These are phyloP conservation scores for Leishmania tropica DNA, from an alignment of 208 protist species.

Conservation along the genomic window DNA sequence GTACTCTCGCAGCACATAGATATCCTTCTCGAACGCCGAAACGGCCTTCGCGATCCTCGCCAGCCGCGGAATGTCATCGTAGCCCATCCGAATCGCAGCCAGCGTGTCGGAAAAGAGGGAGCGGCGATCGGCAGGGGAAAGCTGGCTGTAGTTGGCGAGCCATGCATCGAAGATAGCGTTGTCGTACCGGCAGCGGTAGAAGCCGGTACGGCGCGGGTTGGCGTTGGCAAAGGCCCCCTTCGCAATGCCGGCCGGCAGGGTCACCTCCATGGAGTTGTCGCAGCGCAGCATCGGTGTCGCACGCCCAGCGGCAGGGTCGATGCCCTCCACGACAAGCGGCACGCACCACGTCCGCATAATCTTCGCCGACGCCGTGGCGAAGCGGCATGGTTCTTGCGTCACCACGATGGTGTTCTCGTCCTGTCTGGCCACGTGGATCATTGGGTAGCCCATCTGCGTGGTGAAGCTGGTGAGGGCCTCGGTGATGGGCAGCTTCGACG, in stretches of 20 bases:
- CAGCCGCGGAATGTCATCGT: conserved; percentile 61
- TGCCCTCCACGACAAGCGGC: conserved; percentile 65
- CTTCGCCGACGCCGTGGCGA: conserved; percentile 39
- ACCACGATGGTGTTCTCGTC: conserved; percentile 15
- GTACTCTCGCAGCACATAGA: conserved; percentile 63
- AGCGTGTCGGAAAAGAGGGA: conserved; percentile 78
- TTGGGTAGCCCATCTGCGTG: conserved; percentile 93
- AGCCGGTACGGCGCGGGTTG: conserved; percentile 76
- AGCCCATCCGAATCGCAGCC: conserved; percentile 76
- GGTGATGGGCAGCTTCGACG: conserved; percentile 77
- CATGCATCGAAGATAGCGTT: conserved; percentile 53
- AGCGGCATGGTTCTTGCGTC: conserved; percentile 65
- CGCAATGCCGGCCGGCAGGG: conserved; percentile 41
- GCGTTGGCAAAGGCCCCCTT: conserved; percentile 45
- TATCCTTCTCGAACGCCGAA: conserved; percentile 47
- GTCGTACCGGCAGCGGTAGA: conserved; percentile 90
- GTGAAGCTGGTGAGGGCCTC: conserved; percentile 94
- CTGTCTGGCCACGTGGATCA: conserved; percentile 68
- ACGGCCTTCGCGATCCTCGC: conserved; percentile 41
- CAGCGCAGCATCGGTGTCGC: conserved; percentile 60
- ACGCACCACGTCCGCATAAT: conserved; percentile 61
- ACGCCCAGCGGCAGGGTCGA: conserved; percentile 29
- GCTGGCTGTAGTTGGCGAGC: conserved; percentile 47
- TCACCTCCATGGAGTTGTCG: conserved; percentile 39
- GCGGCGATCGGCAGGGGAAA: conserved; percentile 51